A percentile compares a stretch with the other conserved stretches of the same genome.
Evolutionary conservation across 2,329 filamentous ascomycete species (phyloP).

Genomic region (Arachnomyces sp.): DNA sequence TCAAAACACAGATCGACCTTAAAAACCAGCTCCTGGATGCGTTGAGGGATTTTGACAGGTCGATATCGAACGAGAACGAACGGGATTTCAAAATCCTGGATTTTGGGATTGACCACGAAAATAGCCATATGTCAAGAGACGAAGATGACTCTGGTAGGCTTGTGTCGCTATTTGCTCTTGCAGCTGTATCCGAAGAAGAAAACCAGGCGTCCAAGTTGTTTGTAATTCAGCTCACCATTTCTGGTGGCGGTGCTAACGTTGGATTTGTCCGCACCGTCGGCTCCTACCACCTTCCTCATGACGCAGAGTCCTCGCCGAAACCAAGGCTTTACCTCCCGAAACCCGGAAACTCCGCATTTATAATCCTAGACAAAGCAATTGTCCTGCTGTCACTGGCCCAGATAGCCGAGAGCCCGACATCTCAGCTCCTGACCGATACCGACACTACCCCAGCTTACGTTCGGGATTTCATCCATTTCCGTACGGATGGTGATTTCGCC

Average conservation of each 20-base stretch:
- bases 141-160: conserved; percentile 40
- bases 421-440: conserved; percentile 63
- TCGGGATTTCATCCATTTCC: conserved; percentile 80
- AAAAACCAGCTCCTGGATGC: conserved; percentile 56
- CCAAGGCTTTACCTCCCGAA: conserved; percentile 70
- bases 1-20: conserved; percentile 63
- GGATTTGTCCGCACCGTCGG: conserved; percentile 61
- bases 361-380: conserved; percentile 70
- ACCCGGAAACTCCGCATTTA: conserved; percentile 70
- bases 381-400: conserved; percentile 66
- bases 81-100: conserved; percentile 68
- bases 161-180: conserved; percentile 51
- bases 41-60: conserved; percentile 49
- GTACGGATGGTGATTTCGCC: conserved; percentile 41
- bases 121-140: conserved; percentile 10
- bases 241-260: conserved; percentile 46
- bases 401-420: conserved; percentile 61
- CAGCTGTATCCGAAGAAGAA: conserved; percentile 45
- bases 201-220: conserved; percentile 53
- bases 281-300: conserved; percentile 51
- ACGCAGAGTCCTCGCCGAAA: conserved; percentile 31
- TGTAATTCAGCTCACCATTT: conserved; percentile 63
- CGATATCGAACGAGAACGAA: conserved; percentile 41
- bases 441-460: conserved; percentile 59
- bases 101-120: conserved; percentile 52